Evolutionary conservation across 306 rosid species (phyloP), one percentile per base, ranked within the genome.

Genomic region (Pachyrhizus erosus): DNA sequence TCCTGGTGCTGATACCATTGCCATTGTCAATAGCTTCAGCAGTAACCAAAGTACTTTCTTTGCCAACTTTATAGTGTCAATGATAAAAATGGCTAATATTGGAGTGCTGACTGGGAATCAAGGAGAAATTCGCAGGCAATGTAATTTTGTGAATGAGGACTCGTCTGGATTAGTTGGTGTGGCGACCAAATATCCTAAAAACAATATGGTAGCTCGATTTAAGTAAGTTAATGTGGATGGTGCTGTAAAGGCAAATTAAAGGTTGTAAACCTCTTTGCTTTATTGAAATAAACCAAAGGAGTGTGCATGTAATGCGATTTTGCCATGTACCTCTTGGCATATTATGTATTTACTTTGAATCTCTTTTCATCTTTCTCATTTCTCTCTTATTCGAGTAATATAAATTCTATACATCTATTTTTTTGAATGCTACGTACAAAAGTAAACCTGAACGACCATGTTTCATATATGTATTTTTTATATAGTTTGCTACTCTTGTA

Each of bases 71-170:
- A 0, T 0, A 0, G 24, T 1, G 0, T 74, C 87, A 37, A 80
- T 84, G 42, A 80, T 84, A 3, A 84, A 73, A 66, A 84, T 84
- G 89, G 78, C 84, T 8, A 74, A 80, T 1, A 79, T 84, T 55
- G 71, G 78, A 0, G 84, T 75, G 29, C 29, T 84, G 0, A 75
- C 71, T 0, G 85, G 85, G 31, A 24, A 4, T 26, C 5, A 73
- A 54, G 87, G 87, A n/a, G 82, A 84, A 60, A 80, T 84, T 3
- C 23, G 87, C 3, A 27, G 2, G 13, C 80, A 84, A 2, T 84
- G 84, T 12, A 84, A 80, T 3, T 79, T 84, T 79, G 78, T 84
- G 3, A 84, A 84, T 64, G 73, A 14, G 0, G 5, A 31, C 27
- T 70, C 83, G 0, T 15, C 54, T 34, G 76, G 45, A 40, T 10